Conservation (phyloP, 225 moss, liverwort and hornwort genomes). For the Marchantia polymorpha region DNA sequence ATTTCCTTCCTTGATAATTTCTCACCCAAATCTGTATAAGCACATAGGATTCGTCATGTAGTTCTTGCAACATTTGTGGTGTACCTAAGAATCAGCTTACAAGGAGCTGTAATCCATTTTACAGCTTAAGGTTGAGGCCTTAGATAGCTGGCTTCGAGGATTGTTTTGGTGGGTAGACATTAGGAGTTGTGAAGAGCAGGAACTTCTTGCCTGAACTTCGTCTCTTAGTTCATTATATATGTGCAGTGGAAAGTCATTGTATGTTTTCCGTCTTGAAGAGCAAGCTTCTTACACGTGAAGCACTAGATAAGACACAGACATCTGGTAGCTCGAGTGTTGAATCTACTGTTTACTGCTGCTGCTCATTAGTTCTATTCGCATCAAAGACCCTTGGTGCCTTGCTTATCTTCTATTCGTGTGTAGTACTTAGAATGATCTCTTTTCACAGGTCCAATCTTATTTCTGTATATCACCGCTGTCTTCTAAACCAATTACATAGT, state of each 20-base stretch:
- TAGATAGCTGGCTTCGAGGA: background rate
- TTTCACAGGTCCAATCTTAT: background rate
- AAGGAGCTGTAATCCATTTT: too few species aligned
- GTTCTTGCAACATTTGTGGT: background rate
- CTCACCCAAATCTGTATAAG: background rate
- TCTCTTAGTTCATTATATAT: conserved; percentile 13
- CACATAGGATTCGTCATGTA: background rate
- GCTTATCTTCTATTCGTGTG: background rate
- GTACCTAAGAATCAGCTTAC: background rate
- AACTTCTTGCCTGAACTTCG: conserved; percentile 6
- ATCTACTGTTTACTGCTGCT: background rate
- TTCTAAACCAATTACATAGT: background rate
- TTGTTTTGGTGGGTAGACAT: background rate
- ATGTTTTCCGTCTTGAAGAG: conserved; percentile 12
- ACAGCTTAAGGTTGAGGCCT: background rate
- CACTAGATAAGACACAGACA: conserved; percentile 10
- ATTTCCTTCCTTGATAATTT: background rate
- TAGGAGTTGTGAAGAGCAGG: conserved; percentile 3
- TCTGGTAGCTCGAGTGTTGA: background rate
- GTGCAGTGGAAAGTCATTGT: conserved; percentile 4
- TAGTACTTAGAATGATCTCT: background rate
- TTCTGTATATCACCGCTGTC: background rate
- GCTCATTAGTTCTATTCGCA: background rate
- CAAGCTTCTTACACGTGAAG: conserved; percentile 9
- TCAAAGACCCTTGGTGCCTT: background rate